A percentile compares a stretch with the other conserved stretches of the same genome.
Evolutionary conservation across 208 protist genomes (phyloP).

Genomic region (Eutreptiella sp.): DNA sequence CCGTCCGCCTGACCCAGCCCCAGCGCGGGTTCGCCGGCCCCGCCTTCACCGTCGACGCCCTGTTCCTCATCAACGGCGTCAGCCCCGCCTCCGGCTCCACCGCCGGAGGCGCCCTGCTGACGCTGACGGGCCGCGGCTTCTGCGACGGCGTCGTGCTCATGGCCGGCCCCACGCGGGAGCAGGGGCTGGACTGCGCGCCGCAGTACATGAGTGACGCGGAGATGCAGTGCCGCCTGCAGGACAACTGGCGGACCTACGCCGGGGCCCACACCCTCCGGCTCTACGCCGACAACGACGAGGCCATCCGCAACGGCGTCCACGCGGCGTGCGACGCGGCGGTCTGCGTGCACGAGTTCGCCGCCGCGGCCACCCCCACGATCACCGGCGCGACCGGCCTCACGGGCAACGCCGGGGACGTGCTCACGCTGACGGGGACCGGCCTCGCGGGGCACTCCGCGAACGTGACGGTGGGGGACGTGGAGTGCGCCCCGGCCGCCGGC

Average conservation of each 20-base stretch:
- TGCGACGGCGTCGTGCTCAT: no score
- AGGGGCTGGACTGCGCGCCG: no score
- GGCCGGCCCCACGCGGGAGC: no score
- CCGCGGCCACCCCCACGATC: not conserved
- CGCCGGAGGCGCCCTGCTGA: slow-evolving; percentile 12
- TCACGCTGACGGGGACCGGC: slow-evolving; percentile 15
- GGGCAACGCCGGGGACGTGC: not conserved
- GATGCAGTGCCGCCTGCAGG: no score
- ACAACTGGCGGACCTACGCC: no score
- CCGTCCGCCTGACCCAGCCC: no score
- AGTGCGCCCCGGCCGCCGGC: slow-evolving; percentile 1
- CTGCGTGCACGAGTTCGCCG: not conserved
- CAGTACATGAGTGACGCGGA: no score
- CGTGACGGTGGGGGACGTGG: not conserved
- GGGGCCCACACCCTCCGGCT: no score
- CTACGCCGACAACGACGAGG: no score
- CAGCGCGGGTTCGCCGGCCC: no score
- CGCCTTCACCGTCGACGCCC: not conserved
- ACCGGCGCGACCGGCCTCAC: not conserved
- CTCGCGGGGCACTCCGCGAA: not conserved
- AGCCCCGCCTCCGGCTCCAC: not conserved
- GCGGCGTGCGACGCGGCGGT: no score
- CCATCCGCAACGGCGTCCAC: no score
- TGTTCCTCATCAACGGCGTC: not conserved
- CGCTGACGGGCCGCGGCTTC: slow-evolving; percentile 20